Evolutionary conservation across 768 basidiomycete species (phyloP).

Genomic region (Cyathus striatus): DNA sequence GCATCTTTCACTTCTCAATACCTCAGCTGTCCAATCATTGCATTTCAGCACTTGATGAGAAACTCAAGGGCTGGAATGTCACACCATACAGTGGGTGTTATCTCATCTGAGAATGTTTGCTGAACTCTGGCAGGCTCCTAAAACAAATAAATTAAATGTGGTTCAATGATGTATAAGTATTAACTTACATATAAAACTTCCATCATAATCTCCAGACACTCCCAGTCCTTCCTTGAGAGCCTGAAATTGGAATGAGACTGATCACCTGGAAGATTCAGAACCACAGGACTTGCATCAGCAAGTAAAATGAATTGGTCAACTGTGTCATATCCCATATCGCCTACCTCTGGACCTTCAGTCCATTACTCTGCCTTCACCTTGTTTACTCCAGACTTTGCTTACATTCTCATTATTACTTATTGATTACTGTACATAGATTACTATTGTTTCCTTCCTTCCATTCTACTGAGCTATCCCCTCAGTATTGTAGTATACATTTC

Average conservation of each 20-base stretch:
- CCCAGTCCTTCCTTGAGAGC: too few relatives aligned
- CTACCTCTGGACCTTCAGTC: too few relatives aligned
- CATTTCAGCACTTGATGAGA: slow-evolving; percentile 10
- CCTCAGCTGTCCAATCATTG: slow-evolving; percentile 5
- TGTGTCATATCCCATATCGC: too few relatives aligned
- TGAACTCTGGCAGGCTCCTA: slow-evolving; percentile 9
- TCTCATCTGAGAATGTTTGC: too few relatives aligned
- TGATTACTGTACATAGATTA: too few relatives aligned
- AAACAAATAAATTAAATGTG: neutral
- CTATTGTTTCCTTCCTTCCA: too few relatives aligned
- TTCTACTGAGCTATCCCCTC: too few relatives aligned
- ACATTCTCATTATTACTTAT: too few relatives aligned
- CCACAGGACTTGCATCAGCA: slow-evolving; percentile 7
- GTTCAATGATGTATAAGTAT: neutral
- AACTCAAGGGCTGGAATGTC: slow-evolving; percentile 12
- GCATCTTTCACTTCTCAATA: neutral
- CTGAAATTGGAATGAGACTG: neutral
- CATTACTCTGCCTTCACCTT: too few relatives aligned
- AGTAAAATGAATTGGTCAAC: slow-evolving; percentile 5
- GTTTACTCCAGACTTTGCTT: too few relatives aligned
- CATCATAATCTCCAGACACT: too few relatives aligned
- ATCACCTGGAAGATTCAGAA: neutral
- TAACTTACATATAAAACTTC: neutral
- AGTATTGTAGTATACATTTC: too few relatives aligned
- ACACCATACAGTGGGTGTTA: slow-evolving; percentile 10